A percentile compares a stretch with the other conserved stretches of the same genome.
phyloP scores from a whole-genome alignment of 2,329 filamentous ascomycete genomes.

The Claviceps paspali region DNA sequence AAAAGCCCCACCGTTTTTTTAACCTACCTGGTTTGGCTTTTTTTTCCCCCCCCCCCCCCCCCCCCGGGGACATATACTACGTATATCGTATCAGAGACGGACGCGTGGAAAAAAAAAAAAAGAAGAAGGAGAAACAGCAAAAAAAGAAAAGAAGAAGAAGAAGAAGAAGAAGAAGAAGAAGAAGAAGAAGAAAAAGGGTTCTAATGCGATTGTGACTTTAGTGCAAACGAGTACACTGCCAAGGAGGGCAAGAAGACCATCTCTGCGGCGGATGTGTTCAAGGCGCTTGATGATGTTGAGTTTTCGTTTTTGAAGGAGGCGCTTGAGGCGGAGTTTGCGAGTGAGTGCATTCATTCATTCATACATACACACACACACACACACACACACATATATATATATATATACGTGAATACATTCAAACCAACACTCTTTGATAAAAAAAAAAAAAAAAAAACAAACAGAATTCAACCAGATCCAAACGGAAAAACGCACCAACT shows the following conservation, averaged over 20 bases:
- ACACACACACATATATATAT: neutral
- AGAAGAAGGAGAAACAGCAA: no score
- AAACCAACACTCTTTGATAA: neutral
- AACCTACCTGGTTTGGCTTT: no score
- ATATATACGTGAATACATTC: no score
- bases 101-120: no score
- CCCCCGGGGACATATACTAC: no score
- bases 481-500: slow-evolving; percentile 58
- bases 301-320: slow-evolving; percentile 54
- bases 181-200: no score
- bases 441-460: neutral
- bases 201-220: no score
- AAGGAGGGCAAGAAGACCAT: slow-evolving; percentile 63
- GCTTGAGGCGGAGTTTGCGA: slow-evolving; percentile 62
- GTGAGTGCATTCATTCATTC: slow-evolving; percentile 27
- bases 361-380: neutral
- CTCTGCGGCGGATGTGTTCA: slow-evolving; percentile 58
- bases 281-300: slow-evolving; percentile 62
- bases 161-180: no score
- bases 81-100: no score
- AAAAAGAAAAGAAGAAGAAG: no score
- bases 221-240: slow-evolving; percentile 57
- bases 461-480: slow-evolving; percentile 61
- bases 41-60: no score
- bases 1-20: no score